phyloP scores from a whole-genome alignment of 306 rosid species.

The Urtica urens region DNA sequence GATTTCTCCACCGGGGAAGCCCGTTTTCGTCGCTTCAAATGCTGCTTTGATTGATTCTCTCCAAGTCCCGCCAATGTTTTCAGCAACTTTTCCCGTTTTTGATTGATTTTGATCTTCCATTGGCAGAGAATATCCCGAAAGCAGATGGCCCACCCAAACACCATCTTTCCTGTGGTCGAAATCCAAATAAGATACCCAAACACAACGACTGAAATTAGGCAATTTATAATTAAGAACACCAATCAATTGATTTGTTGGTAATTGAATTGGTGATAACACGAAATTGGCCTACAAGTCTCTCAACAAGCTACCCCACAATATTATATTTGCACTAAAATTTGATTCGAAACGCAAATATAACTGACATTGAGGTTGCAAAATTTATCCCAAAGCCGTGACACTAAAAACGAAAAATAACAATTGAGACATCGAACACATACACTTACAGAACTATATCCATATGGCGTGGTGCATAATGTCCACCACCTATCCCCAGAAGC shows the following conservation, averaged over 20 bases:
- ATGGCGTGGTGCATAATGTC: conserved; percentile 92
- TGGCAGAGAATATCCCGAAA: conserved; percentile 89
- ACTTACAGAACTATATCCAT: conserved; percentile 71
- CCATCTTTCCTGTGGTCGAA: conserved; percentile 55
- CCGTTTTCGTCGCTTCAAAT: conserved; percentile 56
- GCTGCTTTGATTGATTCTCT: conserved; percentile 60
- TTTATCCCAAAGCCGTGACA: too few relatives aligned
- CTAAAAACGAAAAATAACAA: too few relatives aligned
- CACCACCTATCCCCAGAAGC: conserved; percentile 92
- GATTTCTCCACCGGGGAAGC: conserved; percentile 90
- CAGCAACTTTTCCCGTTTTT: conserved; percentile 31
- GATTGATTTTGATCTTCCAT: conserved; percentile 83
- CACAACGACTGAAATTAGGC: too few relatives aligned
- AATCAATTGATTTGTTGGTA: too few relatives aligned
- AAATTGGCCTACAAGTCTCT: too few relatives aligned
- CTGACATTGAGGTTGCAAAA: too few relatives aligned
- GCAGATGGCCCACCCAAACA: conserved; percentile 96
- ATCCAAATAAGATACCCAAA: neutral
- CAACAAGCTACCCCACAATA: too few relatives aligned
- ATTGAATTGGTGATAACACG: too few relatives aligned
- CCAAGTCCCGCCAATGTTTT: conserved; percentile 81
- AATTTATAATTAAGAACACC: too few relatives aligned
- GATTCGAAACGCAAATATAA: too few relatives aligned
- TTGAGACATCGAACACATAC: conserved; percentile 1
- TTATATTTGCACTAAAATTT: too few relatives aligned